phyloP scores from a whole-genome alignment of 352 stramenopile genomes.

The Pythium utonaiense region DNA sequence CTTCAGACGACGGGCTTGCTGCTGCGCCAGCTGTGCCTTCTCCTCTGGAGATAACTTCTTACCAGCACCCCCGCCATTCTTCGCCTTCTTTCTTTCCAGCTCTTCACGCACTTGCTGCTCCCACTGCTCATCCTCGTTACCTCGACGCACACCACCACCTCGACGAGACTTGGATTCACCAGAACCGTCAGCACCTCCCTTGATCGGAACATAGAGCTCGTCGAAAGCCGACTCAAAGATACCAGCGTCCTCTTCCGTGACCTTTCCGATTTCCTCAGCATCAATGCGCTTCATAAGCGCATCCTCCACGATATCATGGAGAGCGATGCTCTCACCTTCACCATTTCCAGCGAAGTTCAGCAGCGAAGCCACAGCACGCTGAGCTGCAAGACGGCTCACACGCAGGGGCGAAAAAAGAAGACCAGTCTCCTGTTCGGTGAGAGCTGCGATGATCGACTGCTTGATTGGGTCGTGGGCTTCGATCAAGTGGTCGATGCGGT shows the following conservation, averaged over 20 bases:
- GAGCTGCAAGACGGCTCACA: slow-evolving; percentile 54
- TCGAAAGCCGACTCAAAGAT: slow-evolving; percentile 66
- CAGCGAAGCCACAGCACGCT: slow-evolving; percentile 66
- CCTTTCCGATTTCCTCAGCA: slow-evolving; percentile 38
- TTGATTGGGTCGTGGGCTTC: slow-evolving; percentile 64
- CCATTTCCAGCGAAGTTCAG: slow-evolving; percentile 81
- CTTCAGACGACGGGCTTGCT: slow-evolving; percentile 51
- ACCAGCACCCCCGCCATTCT: slow-evolving; percentile 13
- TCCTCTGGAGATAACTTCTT: slow-evolving; percentile 59
- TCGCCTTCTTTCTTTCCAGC: slow-evolving; percentile 65
- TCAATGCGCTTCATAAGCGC: slow-evolving; percentile 52
- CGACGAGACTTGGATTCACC: slow-evolving; percentile 29
- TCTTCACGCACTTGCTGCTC: slow-evolving; percentile 83
- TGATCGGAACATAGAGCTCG: slow-evolving; percentile 61
- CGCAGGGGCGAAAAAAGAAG: slow-evolving; percentile 49
- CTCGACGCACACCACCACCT: slow-evolving; percentile 31
- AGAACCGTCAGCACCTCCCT: slow-evolving; percentile 38
- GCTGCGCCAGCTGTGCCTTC: slow-evolving; percentile 48
- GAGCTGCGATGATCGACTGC: slow-evolving; percentile 40
- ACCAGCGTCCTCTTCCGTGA: slow-evolving; percentile 55
- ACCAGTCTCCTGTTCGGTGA: slow-evolving; percentile 40
- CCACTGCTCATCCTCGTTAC: slow-evolving; percentile 83
- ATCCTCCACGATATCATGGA: slow-evolving; percentile 69
- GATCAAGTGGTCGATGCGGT: slow-evolving; percentile 79
- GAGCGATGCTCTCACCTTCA: slow-evolving; percentile 64